These are phyloP conservation scores for Oleoguttula mirabilis DNA, from an alignment of 495 filamentous ascomycete genomes.

Conservation along the genomic window DNA sequence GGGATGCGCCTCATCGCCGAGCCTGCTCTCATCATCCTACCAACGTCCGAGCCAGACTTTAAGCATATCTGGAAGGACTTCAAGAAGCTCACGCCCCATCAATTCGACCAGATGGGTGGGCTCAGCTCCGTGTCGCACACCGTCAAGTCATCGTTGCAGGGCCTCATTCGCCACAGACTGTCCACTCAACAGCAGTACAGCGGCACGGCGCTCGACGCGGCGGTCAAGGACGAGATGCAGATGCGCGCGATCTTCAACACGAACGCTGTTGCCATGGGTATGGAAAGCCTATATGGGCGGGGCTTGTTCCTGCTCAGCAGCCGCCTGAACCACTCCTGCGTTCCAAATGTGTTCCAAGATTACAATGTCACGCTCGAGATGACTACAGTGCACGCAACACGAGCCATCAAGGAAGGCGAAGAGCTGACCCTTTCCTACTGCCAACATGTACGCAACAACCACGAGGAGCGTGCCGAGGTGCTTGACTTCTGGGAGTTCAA, in stretches of 20 bases:
- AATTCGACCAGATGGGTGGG: constrained; percentile 16
- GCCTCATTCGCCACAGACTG: constrained; percentile 5
- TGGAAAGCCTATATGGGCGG: constrained; percentile 14
- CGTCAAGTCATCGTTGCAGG: constrained; percentile 14
- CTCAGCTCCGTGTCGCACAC: constrained; percentile 20
- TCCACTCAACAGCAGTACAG: constrained; percentile 11
- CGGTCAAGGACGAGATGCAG: constrained; percentile 11
- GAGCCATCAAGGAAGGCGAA: constrained; percentile 23
- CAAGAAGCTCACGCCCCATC: constrained; percentile 13
- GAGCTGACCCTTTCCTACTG: constrained; percentile 24
- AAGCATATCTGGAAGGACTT: constrained; percentile 16
- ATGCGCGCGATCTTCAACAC: constrained; percentile 26
- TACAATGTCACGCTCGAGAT: constrained; percentile 20
- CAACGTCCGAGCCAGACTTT: constrained; percentile 34
- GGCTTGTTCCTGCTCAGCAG: constrained; percentile 20
- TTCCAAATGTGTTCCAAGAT: constrained; percentile 24
- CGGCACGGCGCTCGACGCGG: constrained; percentile 13
- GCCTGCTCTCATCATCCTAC: constrained; percentile 49
- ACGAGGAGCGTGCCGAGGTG: constrained; percentile 8
- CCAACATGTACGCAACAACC: background rate
- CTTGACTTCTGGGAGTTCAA: constrained; percentile 8
- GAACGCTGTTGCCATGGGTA: constrained; percentile 15
- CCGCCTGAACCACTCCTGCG: constrained; percentile 29
- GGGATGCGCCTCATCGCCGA: constrained; percentile 50
- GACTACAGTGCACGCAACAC: constrained; percentile 22